Percentiles rank a stretch among this genome's conserved stretches.
Conservation (phyloP, 257 asterid species). For the Solanum ossicruentum region DNA sequence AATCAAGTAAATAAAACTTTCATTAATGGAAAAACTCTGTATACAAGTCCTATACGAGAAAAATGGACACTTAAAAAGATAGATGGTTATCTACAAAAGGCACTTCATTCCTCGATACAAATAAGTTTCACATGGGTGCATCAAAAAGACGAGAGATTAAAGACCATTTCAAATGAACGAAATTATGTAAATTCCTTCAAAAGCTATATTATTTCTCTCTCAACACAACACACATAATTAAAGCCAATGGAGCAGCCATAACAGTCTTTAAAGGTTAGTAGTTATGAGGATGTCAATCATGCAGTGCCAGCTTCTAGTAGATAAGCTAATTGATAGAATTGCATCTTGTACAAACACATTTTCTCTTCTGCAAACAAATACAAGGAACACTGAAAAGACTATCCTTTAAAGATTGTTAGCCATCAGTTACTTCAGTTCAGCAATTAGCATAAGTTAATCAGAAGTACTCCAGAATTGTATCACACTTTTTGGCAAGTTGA, state of each 20-base stretch:
- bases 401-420: neutral
- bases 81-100: neutral
- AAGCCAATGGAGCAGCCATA: neutral
- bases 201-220: neutral
- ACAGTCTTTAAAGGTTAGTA: too few species aligned
- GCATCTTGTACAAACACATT: neutral
- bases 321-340: neutral
- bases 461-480: neutral
- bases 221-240: neutral
- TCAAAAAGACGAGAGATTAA: neutral
- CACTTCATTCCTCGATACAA: neutral
- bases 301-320: neutral
- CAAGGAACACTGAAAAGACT: neutral
- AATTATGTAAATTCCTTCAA: neutral
- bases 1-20: too few species aligned
- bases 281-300: neutral
- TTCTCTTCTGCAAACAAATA: neutral
- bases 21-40: too few species aligned
- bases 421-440: neutral
- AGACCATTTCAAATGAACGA: neutral
- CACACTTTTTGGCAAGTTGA: neutral
- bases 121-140: neutral
- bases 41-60: neutral
- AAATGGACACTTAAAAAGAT: neutral
- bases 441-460: neutral